phyloP scores from a whole-genome alignment of 164 flowering plant genomes.

The Kalanchoe fedtschenkoi region DNA sequence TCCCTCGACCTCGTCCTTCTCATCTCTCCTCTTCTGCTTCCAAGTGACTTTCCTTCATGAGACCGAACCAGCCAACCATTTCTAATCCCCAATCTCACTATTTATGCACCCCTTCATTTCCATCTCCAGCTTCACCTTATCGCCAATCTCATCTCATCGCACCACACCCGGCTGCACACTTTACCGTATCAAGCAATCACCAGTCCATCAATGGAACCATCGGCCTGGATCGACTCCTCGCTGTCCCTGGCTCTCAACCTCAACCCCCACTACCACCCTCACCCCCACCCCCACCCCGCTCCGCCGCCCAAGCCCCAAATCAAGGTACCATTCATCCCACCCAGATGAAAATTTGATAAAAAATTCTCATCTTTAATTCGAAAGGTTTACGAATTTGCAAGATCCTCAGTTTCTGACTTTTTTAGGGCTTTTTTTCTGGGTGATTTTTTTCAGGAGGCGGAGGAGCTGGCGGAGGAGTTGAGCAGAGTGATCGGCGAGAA shows the following conservation, averaged over 20 bases:
- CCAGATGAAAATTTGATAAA: not conserved
- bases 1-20: no score
- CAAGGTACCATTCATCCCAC: not conserved
- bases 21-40: no score
- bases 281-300: not conserved
- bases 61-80: no score
- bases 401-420: not conserved
- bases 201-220: not conserved
- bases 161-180: not conserved
- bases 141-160: no score
- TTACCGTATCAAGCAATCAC: not conserved
- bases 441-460: not conserved
- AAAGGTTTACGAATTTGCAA: not conserved
- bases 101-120: no score
- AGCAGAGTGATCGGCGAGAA: slow-evolving; percentile 44
- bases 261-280: not conserved
- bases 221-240: not conserved
- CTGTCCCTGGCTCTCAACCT: not conserved
- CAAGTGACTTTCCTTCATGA: no score
- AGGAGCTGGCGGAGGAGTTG: slow-evolving; percentile 31
- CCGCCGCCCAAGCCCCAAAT: not conserved
- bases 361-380: not conserved
- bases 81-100: no score
- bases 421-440: not conserved
- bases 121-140: no score